Conservation (phyloP, 108 stramenopile species). For the Asterionellopsis glacialis region DNA sequence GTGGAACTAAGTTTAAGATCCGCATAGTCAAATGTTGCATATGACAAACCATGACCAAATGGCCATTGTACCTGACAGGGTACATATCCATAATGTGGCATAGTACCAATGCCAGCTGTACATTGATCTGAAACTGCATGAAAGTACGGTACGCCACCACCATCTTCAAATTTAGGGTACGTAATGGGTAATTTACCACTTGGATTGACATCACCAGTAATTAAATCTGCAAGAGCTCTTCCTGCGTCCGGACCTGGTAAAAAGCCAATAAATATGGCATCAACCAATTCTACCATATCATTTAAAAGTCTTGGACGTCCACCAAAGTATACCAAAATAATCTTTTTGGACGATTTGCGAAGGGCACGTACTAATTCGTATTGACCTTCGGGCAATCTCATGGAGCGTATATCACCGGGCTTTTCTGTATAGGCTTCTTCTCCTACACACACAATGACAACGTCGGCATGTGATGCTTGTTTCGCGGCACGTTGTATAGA, state of each 20-base stretch:
- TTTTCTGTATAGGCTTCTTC: slow-evolving; percentile 83
- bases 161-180: slow-evolving; percentile 52
- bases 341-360: slow-evolving; percentile 28
- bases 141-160: slow-evolving; percentile 50
- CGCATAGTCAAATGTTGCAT: slow-evolving; percentile 39
- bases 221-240: slow-evolving; percentile 37
- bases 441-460: slow-evolving; percentile 67
- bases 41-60: slow-evolving; percentile 67
- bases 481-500: slow-evolving; percentile 28
- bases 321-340: slow-evolving; percentile 60
- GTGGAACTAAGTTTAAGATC: slow-evolving; percentile 12
- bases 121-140: slow-evolving; percentile 51
- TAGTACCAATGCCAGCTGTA: slow-evolving; percentile 22
- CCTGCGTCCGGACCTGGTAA: slow-evolving; percentile 59
- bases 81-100: slow-evolving; percentile 49
- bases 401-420: slow-evolving; percentile 69
- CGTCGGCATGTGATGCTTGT: slow-evolving; percentile 32
- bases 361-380: slow-evolving; percentile 34
- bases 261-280: slow-evolving; percentile 51
- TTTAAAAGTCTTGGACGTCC: slow-evolving; percentile 50
- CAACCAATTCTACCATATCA: slow-evolving; percentile 26
- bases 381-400: slow-evolving; percentile 60
- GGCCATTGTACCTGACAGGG: slow-evolving; percentile 57
- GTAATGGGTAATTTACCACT: slow-evolving; percentile 56
- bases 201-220: slow-evolving; percentile 44